Conservation (phyloP, 2,329 filamentous ascomycete genomes). For the Geosmithia morbida region DNA sequence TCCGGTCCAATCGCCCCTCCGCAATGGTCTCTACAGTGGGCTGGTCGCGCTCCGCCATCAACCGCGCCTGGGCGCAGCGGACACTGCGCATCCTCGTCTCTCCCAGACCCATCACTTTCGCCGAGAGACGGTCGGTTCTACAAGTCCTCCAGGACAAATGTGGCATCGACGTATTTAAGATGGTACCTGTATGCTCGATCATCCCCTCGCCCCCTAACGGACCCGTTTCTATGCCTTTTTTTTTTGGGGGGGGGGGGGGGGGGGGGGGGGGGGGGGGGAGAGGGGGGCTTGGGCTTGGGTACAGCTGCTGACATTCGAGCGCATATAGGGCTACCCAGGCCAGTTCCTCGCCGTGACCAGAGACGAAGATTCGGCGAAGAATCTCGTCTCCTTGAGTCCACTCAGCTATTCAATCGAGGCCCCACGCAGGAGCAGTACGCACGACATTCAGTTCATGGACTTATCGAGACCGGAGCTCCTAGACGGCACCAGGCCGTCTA, state of each 20-base stretch:
- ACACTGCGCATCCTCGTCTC: constrained; percentile 35
- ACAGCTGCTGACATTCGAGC: not conserved
- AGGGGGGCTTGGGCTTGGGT: too few species aligned
- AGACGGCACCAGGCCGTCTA: constrained; percentile 1
- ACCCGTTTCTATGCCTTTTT: not conserved
- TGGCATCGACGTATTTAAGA: constrained; percentile 32
- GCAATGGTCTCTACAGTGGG: not conserved
- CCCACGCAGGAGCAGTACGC: constrained; percentile 5
- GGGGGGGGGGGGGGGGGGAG: too few species aligned
- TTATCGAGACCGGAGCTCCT: constrained; percentile 9
- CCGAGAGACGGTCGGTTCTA: constrained; percentile 39
- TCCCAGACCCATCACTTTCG: constrained; percentile 35
- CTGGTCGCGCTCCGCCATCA: constrained; percentile 1
- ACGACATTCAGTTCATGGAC: constrained; percentile 18
- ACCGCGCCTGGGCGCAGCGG: constrained; percentile 12
- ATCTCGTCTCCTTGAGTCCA: constrained; percentile 29
- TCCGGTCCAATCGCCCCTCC: too few species aligned
- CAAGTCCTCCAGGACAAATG: constrained; percentile 34
- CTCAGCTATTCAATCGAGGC: constrained; percentile 26
- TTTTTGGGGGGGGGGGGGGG: too few species aligned
- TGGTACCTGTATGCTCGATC: not conserved
- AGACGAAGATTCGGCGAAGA: constrained; percentile 19
- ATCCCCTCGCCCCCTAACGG: not conserved
- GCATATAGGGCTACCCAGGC: constrained; percentile 22
- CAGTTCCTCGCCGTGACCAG: constrained; percentile 36